Conservation (phyloP, 768 basidiomycete genomes). For the Suillus placidus region DNA sequence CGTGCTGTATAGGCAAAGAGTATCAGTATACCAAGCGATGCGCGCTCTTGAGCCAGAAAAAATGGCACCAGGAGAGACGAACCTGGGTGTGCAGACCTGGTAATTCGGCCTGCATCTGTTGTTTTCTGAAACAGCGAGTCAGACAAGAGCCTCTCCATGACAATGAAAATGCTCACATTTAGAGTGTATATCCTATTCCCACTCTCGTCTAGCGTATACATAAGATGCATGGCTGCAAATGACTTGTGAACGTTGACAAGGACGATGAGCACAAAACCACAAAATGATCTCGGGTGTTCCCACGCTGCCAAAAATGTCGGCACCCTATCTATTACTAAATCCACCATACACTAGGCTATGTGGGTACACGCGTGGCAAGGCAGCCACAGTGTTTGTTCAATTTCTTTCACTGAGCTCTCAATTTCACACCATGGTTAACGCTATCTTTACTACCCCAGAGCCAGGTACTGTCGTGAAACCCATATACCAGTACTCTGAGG, state of each 20-base stretch:
- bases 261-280: not conserved
- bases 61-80: constrained; percentile 24
- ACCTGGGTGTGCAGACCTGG: constrained; percentile 98
- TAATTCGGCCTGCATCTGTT: constrained; percentile 77
- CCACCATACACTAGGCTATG: not conserved
- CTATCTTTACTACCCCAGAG: constrained; percentile 59
- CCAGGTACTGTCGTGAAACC: constrained; percentile 56
- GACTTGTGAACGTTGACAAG: not conserved
- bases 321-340: constrained; percentile 6
- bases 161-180: constrained; percentile 59
- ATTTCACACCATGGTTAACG: constrained; percentile 35
- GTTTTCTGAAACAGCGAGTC: constrained; percentile 63
- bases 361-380: not conserved
- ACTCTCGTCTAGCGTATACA: constrained; percentile 82
- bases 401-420: not conserved
- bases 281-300: constrained; percentile 6
- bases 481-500: constrained; percentile 60
- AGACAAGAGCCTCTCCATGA: constrained; percentile 1
- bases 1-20: constrained; percentile 61
- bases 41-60: not conserved
- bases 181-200: constrained; percentile 91
- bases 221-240: constrained; percentile 81
- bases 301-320: constrained; percentile 7
- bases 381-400: not conserved
- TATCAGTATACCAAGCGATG: not conserved